Conservation (phyloP, 345 rosid genomes). For the Eucalyptus regnans region DNA sequence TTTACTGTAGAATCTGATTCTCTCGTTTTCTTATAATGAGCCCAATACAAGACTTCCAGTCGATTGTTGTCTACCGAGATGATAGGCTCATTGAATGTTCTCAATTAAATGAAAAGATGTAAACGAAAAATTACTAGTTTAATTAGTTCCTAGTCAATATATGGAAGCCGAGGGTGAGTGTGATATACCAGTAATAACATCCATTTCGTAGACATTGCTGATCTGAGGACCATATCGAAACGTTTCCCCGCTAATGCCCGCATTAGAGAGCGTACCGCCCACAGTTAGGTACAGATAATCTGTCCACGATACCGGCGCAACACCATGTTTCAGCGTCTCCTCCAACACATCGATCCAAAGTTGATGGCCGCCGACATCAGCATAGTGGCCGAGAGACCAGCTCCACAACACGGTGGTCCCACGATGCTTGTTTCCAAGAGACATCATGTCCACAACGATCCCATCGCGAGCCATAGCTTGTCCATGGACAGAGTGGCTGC, state of each 20-base stretch:
- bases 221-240: conserved; percentile 36
- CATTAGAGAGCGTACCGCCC: conserved; percentile 45
- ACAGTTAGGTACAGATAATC: conserved; percentile 31
- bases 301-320: conserved; percentile 34
- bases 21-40: background rate
- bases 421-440: background rate
- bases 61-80: too few relatives aligned
- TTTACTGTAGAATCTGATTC: background rate
- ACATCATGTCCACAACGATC: conserved; percentile 30
- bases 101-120: background rate
- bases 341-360: conserved; percentile 32
- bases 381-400: background rate
- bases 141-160: background rate
- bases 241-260: conserved; percentile 37
- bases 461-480: conserved; percentile 34
- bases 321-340: conserved; percentile 1
- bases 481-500: conserved; percentile 28
- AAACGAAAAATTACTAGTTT: background rate
- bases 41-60: background rate
- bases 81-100: background rate
- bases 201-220: conserved; percentile 30
- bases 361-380: conserved; percentile 28
- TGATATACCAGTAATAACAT: conserved; percentile 34
- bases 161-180: background rate
- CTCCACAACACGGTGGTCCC: background rate